These are phyloP conservation scores for Aureobasidium mangrovei DNA, from an alignment of 2,329 filamentous ascomycete genomes.

Conservation along the genomic window DNA sequence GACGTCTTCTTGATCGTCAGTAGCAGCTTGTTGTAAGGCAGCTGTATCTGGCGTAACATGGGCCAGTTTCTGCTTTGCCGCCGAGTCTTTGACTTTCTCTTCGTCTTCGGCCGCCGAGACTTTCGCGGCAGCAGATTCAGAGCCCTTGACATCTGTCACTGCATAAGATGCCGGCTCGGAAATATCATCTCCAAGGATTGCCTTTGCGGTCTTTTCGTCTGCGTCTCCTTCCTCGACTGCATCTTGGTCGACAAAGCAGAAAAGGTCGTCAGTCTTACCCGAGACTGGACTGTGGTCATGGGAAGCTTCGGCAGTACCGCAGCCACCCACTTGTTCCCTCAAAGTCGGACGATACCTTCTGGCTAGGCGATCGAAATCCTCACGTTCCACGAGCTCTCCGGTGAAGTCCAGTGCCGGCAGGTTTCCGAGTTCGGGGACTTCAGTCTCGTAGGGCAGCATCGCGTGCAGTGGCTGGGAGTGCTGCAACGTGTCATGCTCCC, in stretches of 20 bases:
- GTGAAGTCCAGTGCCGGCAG: slow-evolving; percentile 57
- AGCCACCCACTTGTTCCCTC: slow-evolving; percentile 58
- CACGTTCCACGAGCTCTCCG: slow-evolving; percentile 40
- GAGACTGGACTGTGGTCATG: slow-evolving; percentile 27
- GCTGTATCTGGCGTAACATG: neutral
- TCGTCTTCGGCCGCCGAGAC: neutral
- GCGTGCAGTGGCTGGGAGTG: slow-evolving; percentile 36
- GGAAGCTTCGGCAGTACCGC: slow-evolving; percentile 34
- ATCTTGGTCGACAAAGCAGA: slow-evolving; percentile 44
- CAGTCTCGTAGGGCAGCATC: slow-evolving; percentile 39
- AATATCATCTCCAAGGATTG: neutral
- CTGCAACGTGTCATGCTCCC: slow-evolving; percentile 44
- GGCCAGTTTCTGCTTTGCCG: slow-evolving; percentile 9
- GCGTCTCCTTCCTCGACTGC: neutral
- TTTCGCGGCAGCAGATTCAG: neutral
- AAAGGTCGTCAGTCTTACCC: slow-evolving; percentile 51
- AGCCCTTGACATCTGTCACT: neutral
- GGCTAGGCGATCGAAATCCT: slow-evolving; percentile 38
- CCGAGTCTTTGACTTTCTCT: neutral
- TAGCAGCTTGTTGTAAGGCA: neutral
- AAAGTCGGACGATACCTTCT: slow-evolving; percentile 51
- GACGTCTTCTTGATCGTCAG: neutral
- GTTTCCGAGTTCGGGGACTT: slow-evolving; percentile 39
- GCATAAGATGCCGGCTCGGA: neutral
- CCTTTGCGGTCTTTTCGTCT: slow-evolving; percentile 6